phyloP scores from a whole-genome alignment of 2,329 filamentous ascomycete genomes.

The Penicillium palitans region DNA sequence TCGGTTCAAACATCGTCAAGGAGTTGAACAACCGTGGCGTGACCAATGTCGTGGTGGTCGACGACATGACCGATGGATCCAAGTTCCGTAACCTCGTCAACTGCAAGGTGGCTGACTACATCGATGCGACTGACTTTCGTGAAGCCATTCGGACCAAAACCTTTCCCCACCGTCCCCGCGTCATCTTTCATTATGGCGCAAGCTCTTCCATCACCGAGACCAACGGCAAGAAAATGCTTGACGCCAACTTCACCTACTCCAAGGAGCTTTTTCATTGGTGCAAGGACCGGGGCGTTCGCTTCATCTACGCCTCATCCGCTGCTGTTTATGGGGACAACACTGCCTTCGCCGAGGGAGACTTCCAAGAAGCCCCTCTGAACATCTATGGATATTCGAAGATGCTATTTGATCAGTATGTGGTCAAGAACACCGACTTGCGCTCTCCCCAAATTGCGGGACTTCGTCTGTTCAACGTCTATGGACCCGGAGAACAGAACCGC shows the following conservation, averaged over 20 bases:
- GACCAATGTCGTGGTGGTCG: slow-evolving; percentile 4
- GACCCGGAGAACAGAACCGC: slow-evolving; percentile 1
- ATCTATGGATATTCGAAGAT: slow-evolving; percentile 5
- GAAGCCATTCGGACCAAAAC: background rate
- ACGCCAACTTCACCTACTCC: slow-evolving; percentile 6
- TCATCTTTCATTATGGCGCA: slow-evolving; percentile 4
- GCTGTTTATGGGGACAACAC: slow-evolving; percentile 1
- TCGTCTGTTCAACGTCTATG: slow-evolving; percentile 7
- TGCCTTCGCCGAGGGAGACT: background rate
- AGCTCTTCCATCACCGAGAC: background rate
- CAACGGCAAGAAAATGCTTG: background rate
- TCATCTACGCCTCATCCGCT: slow-evolving; percentile 9
- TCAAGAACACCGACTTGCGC: background rate
- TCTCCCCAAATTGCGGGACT: slow-evolving; percentile 1
- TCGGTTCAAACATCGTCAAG: slow-evolving; percentile 6
- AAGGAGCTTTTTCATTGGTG: slow-evolving; percentile 11
- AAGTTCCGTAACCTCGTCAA: slow-evolving; percentile 5
- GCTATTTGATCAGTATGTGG: slow-evolving; percentile 6
- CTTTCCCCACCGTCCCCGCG: background rate
- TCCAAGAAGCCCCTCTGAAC: slow-evolving; percentile 1
- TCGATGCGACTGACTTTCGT: background rate
- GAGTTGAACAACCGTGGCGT: slow-evolving; percentile 4
- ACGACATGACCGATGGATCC: slow-evolving; percentile 3
- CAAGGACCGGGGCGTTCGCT: background rate
- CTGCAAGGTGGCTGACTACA: slow-evolving; percentile 3